Evolutionary conservation across 768 basidiomycete genomes (phyloP).

Genomic region (Candolleomyces efflorescens): DNA sequence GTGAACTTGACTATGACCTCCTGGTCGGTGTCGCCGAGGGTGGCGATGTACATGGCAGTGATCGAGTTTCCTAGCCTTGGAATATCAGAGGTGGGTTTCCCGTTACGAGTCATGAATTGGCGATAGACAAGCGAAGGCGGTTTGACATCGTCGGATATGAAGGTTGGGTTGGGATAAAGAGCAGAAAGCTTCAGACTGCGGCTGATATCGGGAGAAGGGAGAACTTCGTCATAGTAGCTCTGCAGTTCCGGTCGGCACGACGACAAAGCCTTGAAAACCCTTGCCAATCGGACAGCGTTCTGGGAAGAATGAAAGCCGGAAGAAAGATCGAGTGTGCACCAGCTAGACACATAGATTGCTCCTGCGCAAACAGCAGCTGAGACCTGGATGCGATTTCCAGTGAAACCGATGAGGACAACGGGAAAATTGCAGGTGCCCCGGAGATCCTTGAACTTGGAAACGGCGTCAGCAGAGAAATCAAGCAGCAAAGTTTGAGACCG

Average conservation of each 20-base stretch:
- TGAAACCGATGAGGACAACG: neutral
- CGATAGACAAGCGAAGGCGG: neutral
- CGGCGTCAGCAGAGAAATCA: neutral
- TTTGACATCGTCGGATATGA: neutral
- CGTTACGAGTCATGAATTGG: neutral
- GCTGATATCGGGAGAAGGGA: too few species aligned
- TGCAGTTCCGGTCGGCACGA: neutral
- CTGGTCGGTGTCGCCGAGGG: too few species aligned
- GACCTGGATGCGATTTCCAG: neutral
- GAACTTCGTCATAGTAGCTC: neutral
- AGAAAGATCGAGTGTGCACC: neutral
- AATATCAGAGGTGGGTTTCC: neutral
- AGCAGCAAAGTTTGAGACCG: neutral
- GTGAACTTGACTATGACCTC: neutral
- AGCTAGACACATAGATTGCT: neutral
- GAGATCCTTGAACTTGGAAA: neutral
- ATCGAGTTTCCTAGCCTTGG: neutral
- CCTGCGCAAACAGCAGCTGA: neutral
- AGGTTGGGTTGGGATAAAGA: neutral
- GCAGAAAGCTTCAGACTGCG: neutral
- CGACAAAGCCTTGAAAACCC: neutral
- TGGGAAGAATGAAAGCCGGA: neutral
- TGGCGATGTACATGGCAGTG: too few species aligned
- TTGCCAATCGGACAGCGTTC: neutral
- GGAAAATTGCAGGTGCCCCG: neutral